phyloP scores from a whole-genome alignment of 495 filamentous ascomycete genomes.

The Neurospora sp. region DNA sequence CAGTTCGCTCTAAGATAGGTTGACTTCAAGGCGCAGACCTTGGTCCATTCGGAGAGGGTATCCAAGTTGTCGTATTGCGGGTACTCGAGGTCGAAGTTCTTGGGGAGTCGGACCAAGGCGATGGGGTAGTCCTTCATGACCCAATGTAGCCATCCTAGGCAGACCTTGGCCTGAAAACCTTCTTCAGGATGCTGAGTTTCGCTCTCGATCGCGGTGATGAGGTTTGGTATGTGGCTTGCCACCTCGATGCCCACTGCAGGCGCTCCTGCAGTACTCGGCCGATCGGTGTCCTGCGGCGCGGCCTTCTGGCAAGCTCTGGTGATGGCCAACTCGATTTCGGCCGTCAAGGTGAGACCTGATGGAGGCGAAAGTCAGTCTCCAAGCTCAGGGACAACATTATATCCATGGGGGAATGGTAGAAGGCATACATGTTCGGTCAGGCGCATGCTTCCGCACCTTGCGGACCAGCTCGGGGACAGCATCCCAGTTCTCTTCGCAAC shows the following conservation, averaged over 20 bases:
- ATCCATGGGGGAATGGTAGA: background rate
- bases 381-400: background rate
- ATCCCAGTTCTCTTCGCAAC: constrained; percentile 81
- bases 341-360: constrained; percentile 65
- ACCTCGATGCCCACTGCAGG: constrained; percentile 24
- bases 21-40: constrained; percentile 68
- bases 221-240: constrained; percentile 47
- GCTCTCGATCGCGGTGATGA: constrained; percentile 57
- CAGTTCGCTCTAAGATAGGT: constrained; percentile 65
- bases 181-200: constrained; percentile 53
- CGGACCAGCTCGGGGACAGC: constrained; percentile 80
- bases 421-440: constrained; percentile 68
- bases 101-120: constrained; percentile 52
- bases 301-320: constrained; percentile 38
- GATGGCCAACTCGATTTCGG: constrained; percentile 59
- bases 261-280: constrained; percentile 19
- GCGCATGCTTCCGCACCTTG: constrained; percentile 89
- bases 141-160: constrained; percentile 76
- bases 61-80: constrained; percentile 37
- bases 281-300: constrained; percentile 29
- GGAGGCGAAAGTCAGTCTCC: background rate
- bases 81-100: constrained; percentile 44
- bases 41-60: constrained; percentile 57
- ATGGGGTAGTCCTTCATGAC: constrained; percentile 54
- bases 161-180: constrained; percentile 67